Conservation (phyloP, 495 filamentous ascomycete species). For the Annulohypoxylon maeteangense region DNA sequence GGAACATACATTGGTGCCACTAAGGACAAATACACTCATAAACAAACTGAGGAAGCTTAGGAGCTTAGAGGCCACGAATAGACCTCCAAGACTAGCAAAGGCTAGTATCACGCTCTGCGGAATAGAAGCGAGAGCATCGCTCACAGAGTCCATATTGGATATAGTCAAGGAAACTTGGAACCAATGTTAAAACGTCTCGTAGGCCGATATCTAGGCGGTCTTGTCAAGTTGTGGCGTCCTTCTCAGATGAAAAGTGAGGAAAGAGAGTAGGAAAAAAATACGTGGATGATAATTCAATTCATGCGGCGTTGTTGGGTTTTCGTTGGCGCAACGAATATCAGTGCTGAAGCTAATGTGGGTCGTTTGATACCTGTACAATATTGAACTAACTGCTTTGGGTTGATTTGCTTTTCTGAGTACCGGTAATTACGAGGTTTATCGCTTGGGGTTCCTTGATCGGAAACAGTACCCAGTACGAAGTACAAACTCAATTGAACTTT, state of each 20-base stretch:
- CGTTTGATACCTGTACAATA: not conserved
- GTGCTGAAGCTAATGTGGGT: conserved; percentile 2
- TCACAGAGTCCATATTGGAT: conserved; percentile 51
- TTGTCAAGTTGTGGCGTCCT: not conserved
- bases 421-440: not conserved
- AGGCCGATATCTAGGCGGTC: not conserved
- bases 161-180: not conserved
- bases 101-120: conserved; percentile 52
- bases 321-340: conserved; percentile 3
- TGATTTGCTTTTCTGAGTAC: not conserved
- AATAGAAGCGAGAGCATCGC: conserved; percentile 49
- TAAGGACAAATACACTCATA: conserved; percentile 79
- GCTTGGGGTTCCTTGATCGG: not conserved
- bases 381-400: not conserved
- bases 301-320: conserved; percentile 4
- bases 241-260: not conserved
- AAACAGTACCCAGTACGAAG: not conserved
- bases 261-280: not conserved
- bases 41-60: conserved; percentile 72
- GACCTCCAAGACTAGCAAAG: conserved; percentile 65
- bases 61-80: conserved; percentile 66
- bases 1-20: conserved; percentile 64
- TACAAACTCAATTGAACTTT: no score
- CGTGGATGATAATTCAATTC: not conserved
- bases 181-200: not conserved